These are phyloP conservation scores for Kwoniella heveanensis DNA, from an alignment of 768 basidiomycete species.

Conservation along the genomic window DNA sequence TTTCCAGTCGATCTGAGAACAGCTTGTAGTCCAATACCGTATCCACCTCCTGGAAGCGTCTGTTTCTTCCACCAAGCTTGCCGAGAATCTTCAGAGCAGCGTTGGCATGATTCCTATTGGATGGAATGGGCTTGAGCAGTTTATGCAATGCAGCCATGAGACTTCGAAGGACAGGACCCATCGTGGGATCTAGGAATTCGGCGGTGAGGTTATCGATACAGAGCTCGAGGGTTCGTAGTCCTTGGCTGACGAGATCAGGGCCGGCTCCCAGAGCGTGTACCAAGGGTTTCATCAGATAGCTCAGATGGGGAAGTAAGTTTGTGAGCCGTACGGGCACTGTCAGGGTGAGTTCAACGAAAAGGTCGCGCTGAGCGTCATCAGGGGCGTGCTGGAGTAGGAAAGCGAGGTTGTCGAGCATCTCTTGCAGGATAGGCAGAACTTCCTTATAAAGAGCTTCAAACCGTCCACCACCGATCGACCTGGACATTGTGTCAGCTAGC, in stretches of 20 bases:
- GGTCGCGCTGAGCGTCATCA: constrained; percentile 69
- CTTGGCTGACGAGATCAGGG: constrained; percentile 89
- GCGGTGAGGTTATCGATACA: constrained; percentile 98
- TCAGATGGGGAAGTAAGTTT: constrained; percentile 90
- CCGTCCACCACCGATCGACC: constrained; percentile 71
- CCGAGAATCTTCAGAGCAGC: constrained; percentile 94
- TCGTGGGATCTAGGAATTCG: constrained; percentile 94
- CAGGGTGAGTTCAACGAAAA: constrained; percentile 94
- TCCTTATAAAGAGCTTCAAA: constrained; percentile 95
- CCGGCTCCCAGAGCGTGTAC: constrained; percentile 84
- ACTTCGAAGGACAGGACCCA: constrained; percentile 87
- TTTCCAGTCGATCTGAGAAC: constrained; percentile 69
- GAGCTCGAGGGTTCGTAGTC: constrained; percentile 92
- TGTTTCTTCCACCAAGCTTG: constrained; percentile 91
- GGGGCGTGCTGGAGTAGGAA: constrained; percentile 83
- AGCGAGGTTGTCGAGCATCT: constrained; percentile 94
- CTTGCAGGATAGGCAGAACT: constrained; percentile 90
- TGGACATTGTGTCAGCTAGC: background rate
- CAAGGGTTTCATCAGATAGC: constrained; percentile 93
- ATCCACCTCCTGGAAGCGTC: constrained; percentile 79
- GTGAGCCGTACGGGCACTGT: constrained; percentile 95
- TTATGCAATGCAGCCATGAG: constrained; percentile 92
- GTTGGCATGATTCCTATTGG: constrained; percentile 83
- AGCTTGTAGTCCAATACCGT: constrained; percentile 72
- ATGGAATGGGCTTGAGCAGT: constrained; percentile 83